These are phyloP conservation scores for Leccinum subrobustum DNA, from an alignment of 1,284 basidiomycete genomes.

Conservation along the genomic window DNA sequence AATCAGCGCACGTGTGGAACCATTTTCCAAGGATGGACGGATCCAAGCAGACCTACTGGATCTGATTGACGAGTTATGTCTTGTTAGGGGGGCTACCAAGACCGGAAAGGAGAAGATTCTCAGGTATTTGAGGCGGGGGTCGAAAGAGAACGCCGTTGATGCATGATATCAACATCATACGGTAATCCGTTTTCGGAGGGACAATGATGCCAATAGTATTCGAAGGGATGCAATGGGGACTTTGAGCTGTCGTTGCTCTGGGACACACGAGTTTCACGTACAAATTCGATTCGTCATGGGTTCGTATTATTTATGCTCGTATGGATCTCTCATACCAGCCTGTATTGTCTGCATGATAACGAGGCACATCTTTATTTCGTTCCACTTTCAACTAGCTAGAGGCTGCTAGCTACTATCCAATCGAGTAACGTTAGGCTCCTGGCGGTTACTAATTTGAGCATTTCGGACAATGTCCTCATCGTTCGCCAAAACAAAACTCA, in stretches of 20 bases:
- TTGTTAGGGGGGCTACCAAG: slow-evolving; percentile 25
- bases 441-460: background rate
- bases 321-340: background rate
- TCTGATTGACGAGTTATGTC: slow-evolving; percentile 26
- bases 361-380: no score
- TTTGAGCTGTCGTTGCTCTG: background rate
- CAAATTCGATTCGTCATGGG: background rate
- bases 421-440: background rate
- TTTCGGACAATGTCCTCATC: slow-evolving; percentile 28
- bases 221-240: background rate
- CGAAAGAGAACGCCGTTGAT: slow-evolving; percentile 8
- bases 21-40: slow-evolving; percentile 3
- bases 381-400: no score
- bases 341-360: no score
- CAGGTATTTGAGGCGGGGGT: slow-evolving; percentile 18
- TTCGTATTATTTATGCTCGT: slow-evolving; percentile 5
- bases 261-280: background rate
- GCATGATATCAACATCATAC: background rate
- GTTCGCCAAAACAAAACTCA: slow-evolving; percentile 72
- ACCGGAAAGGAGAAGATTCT: slow-evolving; percentile 16
- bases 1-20: slow-evolving; percentile 18
- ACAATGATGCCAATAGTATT: background rate
- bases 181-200: background rate
- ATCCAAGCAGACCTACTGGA: slow-evolving; percentile 4
- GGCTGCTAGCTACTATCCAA: no score